These are phyloP conservation scores for Fusarium sacchari DNA, from an alignment of 2,329 filamentous ascomycete genomes.

Conservation along the genomic window DNA sequence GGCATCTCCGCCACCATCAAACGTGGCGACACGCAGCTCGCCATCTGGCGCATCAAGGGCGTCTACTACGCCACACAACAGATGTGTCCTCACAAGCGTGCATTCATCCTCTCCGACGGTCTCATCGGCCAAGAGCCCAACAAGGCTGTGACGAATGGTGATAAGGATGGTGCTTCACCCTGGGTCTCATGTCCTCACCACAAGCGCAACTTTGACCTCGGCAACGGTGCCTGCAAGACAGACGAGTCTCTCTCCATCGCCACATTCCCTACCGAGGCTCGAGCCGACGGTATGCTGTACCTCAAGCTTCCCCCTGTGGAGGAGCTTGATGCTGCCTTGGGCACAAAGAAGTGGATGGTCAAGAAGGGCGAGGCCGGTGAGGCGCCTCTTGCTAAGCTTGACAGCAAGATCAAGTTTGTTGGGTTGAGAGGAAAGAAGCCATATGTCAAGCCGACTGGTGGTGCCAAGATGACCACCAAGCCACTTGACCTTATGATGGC, in stretches of 20 bases:
- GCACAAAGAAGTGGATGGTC: slow-evolving; percentile 82
- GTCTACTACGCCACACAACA: slow-evolving; percentile 88
- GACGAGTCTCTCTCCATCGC: slow-evolving; percentile 82
- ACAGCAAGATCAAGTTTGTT: slow-evolving; percentile 57
- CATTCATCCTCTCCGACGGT: slow-evolving; percentile 89
- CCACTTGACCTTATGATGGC: slow-evolving; percentile 52
- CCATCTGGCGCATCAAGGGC: slow-evolving; percentile 84
- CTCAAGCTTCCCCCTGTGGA: slow-evolving; percentile 81
- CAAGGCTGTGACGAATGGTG: slow-evolving; percentile 39
- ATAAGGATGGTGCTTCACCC: slow-evolving; percentile 53
- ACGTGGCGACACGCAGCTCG: slow-evolving; percentile 87
- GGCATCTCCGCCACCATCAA: slow-evolving; percentile 83
- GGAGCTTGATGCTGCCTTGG: slow-evolving; percentile 82
- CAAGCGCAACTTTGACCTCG: slow-evolving; percentile 88
- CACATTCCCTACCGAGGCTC: slow-evolving; percentile 80
- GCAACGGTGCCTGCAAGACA: slow-evolving; percentile 76
- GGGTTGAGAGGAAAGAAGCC: slow-evolving; percentile 57
- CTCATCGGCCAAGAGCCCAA: slow-evolving; percentile 74
- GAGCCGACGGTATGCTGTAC: slow-evolving; percentile 80
- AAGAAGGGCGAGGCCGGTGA: slow-evolving; percentile 71
- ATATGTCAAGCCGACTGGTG: slow-evolving; percentile 49
- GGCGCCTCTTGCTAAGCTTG: slow-evolving; percentile 56
- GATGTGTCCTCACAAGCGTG: slow-evolving; percentile 93
- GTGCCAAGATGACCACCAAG: slow-evolving; percentile 48
- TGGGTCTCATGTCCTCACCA: slow-evolving; percentile 90